Evolutionary conservation across 768 basidiomycete species (phyloP), one percentile per base, ranked within the genome.

Genomic region (Lactarius akahatsu): DNA sequence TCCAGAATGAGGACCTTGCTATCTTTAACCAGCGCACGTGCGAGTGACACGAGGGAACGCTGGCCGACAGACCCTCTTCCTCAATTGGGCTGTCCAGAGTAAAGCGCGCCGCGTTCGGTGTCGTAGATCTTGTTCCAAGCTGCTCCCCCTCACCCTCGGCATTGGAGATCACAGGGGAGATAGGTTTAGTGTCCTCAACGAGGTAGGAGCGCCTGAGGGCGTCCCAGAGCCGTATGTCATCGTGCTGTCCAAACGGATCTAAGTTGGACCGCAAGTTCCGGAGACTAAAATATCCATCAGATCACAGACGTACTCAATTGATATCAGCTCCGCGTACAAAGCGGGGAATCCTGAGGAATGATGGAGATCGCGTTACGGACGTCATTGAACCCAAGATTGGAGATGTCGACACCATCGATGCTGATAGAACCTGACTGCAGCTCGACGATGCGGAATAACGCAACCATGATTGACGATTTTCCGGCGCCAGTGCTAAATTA

Each of bases 381-480:
- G 74, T 92, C 89, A 57, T 81, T 80, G 23, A 98, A 78, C 9
- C 94, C 95, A 52, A 97, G 82, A 68, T 82, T 83, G 23, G 91
- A 89, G 52, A 93, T 87, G 72, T 98, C 90, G 20, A 92, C 79
- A 6, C 84, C 92, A 75, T 96, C 94, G 68, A 96, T 85, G 28
- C 77, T 73, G 70, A 98, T 92, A 3, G 82, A 83, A n/a, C 95
- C 94, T 9, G 85, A 85, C 0, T 82, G 77, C 23, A 91, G 79
- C 71, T 98, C 95, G 23, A 95, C 91, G 36, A 97, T 79, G 23
- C 94, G 86, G 77, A 88, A 96, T 0, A 97, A 79, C 5, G 92
- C 88, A 71, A 88, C 89, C 90, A 96, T 91, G 66, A 98, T 89
- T 0, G 90, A 91, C 18, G 89, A 91, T 77, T 96, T 94, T 50